Conservation (phyloP, 352 stramenopile species). For the Phytophthora lateralis region DNA sequence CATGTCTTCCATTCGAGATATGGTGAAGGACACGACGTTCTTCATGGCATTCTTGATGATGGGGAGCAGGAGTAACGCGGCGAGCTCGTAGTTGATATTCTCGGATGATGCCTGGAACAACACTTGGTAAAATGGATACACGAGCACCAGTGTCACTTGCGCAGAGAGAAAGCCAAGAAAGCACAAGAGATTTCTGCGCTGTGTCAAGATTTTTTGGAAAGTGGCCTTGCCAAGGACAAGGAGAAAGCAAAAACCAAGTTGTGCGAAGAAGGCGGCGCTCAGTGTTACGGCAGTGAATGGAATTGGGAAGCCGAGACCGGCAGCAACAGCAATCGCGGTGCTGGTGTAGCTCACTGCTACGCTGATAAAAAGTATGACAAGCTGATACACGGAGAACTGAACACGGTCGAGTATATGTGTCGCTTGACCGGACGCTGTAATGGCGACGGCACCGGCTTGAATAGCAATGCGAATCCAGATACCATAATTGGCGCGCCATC, state of each 20-base stretch:
- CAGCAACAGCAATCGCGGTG: constrained; percentile 7
- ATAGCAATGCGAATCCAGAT: constrained; percentile 21
- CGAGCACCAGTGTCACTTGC: constrained; percentile 8
- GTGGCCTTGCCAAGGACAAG: not conserved
- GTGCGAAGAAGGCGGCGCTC: not conserved
- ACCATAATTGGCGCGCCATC: constrained; percentile 19
- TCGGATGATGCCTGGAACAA: not conserved
- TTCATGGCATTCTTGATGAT: constrained; percentile 21
- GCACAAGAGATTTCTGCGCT: constrained; percentile 5
- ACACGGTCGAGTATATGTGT: constrained; percentile 7
- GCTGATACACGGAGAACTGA: constrained; percentile 1
- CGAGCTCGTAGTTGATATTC: not conserved
- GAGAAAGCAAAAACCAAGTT: not conserved
- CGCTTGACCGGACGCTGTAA: constrained; percentile 10
- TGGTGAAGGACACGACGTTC: constrained; percentile 16
- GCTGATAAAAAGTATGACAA: constrained; percentile 3
- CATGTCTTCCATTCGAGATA: constrained; percentile 20
- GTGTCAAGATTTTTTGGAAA: not conserved
- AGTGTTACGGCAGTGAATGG: constrained; percentile 21
- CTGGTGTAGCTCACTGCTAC: not conserved
- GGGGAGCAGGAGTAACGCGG: constrained; percentile 10
- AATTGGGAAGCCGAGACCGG: constrained; percentile 12
- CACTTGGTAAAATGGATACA: constrained; percentile 25
- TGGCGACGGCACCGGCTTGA: constrained; percentile 1
- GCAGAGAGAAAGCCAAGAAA: constrained; percentile 16